Evolutionary conservation across 139 green algal species (phyloP).

Genomic region (Coelastrella sp.): DNA sequence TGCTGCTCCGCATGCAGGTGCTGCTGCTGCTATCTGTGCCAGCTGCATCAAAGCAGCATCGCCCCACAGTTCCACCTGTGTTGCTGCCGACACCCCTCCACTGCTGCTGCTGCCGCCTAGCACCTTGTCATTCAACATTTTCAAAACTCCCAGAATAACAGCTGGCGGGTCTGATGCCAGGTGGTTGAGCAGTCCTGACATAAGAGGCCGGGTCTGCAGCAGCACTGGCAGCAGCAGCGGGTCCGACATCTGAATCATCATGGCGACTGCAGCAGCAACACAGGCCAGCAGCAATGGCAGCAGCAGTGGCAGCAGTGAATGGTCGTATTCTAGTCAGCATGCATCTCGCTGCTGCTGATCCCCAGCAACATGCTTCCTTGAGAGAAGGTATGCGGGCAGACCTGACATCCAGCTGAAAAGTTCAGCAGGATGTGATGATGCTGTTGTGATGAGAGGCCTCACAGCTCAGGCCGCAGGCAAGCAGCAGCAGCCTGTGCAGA

Average conservation of each 20-base stretch:
- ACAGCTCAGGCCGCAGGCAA: too few relatives aligned
- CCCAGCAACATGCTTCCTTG: too few relatives aligned
- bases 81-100: conserved; percentile 44
- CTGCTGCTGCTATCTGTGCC: conserved; percentile 29
- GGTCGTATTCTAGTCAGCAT: neutral
- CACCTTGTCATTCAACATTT: conserved; percentile 53
- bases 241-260: conserved; percentile 59
- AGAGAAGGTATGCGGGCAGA: too few relatives aligned
- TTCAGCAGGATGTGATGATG: too few relatives aligned
- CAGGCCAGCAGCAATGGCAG: neutral
- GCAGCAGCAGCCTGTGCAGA: too few relatives aligned
- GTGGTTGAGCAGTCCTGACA: conserved; percentile 65
- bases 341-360: neutral
- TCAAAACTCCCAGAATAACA: conserved; percentile 55
- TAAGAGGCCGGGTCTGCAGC: conserved; percentile 60
- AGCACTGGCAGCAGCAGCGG: conserved; percentile 50
- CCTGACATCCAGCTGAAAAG: too few relatives aligned
- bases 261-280: conserved; percentile 36
- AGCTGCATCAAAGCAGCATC: conserved; percentile 66
- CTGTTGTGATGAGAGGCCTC: too few relatives aligned
- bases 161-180: conserved; percentile 64
- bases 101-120: conserved; percentile 42
- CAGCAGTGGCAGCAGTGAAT: neutral
- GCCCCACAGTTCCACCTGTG: conserved; percentile 59
- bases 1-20: neutral